Conservation (phyloP, 1,284 basidiomycete species). For the Malassezia restricta region DNA sequence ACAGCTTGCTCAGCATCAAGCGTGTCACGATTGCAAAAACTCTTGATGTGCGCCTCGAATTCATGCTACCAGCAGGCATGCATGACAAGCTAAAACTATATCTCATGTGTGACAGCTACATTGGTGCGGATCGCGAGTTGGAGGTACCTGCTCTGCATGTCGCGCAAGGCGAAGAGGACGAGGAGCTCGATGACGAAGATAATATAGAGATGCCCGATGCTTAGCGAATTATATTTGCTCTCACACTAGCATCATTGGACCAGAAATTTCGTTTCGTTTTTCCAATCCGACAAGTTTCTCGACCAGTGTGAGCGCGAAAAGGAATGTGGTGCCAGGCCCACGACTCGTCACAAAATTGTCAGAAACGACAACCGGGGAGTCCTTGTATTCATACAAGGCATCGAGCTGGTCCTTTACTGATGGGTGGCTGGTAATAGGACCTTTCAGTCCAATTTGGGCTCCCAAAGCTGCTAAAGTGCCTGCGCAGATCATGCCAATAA, state of each 20-base stretch:
- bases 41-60: constrained; percentile 72
- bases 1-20: constrained; percentile 79
- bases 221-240: constrained; percentile 7
- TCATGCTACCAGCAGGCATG: constrained; percentile 60
- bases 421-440: constrained; percentile 65
- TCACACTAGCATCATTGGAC: constrained; percentile 56
- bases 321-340: constrained; percentile 68
- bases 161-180: constrained; percentile 29
- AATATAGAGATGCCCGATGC: not conserved
- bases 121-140: constrained; percentile 41
- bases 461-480: constrained; percentile 57
- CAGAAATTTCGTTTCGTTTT: constrained; percentile 58
- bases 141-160: constrained; percentile 26
- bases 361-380: constrained; percentile 62
- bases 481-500: constrained; percentile 35
- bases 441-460: constrained; percentile 53
- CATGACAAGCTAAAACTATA: constrained; percentile 71
- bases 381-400: constrained; percentile 60
- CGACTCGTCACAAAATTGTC: constrained; percentile 64
- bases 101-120: constrained; percentile 80
- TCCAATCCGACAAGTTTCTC: constrained; percentile 58
- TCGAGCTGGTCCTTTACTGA: constrained; percentile 58
- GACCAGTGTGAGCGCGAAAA: constrained; percentile 62
- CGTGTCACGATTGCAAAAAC: constrained; percentile 65
- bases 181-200: constrained; percentile 24